Base-by-base conservation (phyloP, 2,329 filamentous ascomycete species). In the Fusarium buharicum region DNA sequence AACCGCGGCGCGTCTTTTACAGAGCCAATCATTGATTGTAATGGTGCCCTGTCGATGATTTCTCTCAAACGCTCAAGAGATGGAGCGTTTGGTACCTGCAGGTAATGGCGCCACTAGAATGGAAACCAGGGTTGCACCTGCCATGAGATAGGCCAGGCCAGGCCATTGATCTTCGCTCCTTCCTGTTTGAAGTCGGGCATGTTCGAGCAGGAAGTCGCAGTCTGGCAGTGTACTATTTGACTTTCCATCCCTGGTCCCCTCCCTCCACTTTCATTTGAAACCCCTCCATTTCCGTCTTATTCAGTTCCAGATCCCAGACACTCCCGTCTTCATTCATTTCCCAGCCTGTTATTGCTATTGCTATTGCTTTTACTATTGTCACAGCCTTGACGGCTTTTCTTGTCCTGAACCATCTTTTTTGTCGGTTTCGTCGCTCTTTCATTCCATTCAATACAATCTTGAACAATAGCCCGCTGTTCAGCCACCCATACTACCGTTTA, bases 31-130 rank as follows among this genome's bases (percentile, higher is more conserved):
- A 51, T 41, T 43, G 31, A 16, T 10, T 52, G 18, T n/a, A n/a
- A 46, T 65, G 37, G 44, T 38, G 37, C 33, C 37, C 16, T 45
- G 30, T 28, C 45, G 39, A 50, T 53, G 50, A 58, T 62, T 37
- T 37, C 58, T 45, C 41, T 50, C 52, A 46, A 53, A 56, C 48
- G 41, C 40, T 22, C 53, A 39, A 22, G 37, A n/a, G 50, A 37
- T 47, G 62, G 40, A 55, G 56, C 60, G 63, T 54, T 54, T 64
- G 64, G 63, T 67, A 61, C 62, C 63, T 68, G 61, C 58, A 64
- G 51, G 50, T 17, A 44, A 61, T 63, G 58, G 66, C 52, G 64
- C 62, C 63, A 69, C 55, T 43, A 30, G 31, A 12, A 22, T 43
- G 22, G 31, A 12, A 22, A 43, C 43, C 45, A 30, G 33, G 55